Conservation (phyloP, 768 basidiomycete genomes). For the Lentinula raphanica region DNA sequence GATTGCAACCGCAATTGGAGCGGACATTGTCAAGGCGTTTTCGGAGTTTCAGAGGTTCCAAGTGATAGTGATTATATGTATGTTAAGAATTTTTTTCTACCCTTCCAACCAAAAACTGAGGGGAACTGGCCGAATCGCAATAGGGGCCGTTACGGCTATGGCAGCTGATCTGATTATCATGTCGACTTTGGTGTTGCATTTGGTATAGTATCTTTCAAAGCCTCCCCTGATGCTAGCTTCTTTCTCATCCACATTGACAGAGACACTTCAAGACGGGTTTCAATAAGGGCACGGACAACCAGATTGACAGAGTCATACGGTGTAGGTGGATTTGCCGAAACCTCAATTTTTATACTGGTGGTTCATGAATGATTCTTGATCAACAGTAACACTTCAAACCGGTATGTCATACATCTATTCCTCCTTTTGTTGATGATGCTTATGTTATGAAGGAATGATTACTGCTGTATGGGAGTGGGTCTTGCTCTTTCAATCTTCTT, state of each 20-base stretch:
- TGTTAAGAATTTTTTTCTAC: neutral
- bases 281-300: neutral
- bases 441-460: neutral
- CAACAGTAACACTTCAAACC: neutral
- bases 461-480: neutral
- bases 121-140: too few relatives aligned
- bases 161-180: constrained; percentile 32
- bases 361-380: neutral
- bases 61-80: neutral
- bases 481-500: neutral
- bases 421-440: neutral
- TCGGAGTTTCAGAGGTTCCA: neutral
- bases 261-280: neutral
- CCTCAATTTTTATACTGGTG: neutral
- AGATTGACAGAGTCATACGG: neutral
- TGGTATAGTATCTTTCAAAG: constrained; percentile 10
- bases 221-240: neutral
- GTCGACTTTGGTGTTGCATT: constrained; percentile 28
- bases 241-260: neutral
- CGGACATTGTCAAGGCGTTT: neutral
- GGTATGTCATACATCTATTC: neutral
- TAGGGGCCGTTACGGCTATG: neutral
- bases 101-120: neutral
- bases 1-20: neutral
- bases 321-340: neutral